phyloP scores from a whole-genome alignment of 495 filamentous ascomycete genomes.

The Collariella sp. region DNA sequence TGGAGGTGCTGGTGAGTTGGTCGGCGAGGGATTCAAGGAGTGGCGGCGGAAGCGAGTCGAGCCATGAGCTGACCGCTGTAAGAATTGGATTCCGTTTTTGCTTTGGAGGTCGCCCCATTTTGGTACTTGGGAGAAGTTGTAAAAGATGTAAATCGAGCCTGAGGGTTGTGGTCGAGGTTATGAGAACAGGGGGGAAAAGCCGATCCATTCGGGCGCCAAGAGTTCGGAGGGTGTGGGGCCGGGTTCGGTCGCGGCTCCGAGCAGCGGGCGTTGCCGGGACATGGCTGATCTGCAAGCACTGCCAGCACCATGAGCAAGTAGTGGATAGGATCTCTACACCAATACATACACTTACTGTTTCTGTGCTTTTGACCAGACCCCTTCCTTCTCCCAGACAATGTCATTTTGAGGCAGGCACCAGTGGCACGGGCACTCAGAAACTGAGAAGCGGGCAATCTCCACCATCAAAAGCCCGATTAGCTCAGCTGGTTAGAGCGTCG shows the following conservation, averaged over 20 bases:
- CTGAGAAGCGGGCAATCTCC: too few relatives aligned
- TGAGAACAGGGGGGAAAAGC: not conserved
- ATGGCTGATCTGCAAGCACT: too few relatives aligned
- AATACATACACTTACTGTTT: too few relatives aligned
- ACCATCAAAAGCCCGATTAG: slow-evolving; percentile 15
- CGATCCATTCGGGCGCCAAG: not conserved
- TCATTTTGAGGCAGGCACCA: too few relatives aligned
- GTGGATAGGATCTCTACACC: too few relatives aligned
- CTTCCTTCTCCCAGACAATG: too few relatives aligned
- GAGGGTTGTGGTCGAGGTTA: not conserved
- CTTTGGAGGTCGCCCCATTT: slow-evolving; percentile 10
- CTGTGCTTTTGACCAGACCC: too few relatives aligned
- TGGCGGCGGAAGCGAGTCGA: slow-evolving; percentile 4
- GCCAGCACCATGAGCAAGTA: too few relatives aligned
- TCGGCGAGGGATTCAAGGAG: not conserved
- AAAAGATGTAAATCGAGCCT: not conserved
- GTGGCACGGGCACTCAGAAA: too few relatives aligned
- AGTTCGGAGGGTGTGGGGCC: not conserved
- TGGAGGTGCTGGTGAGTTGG: not conserved
- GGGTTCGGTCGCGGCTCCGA: too few relatives aligned
- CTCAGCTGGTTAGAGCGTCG: slow-evolving; percentile 20
- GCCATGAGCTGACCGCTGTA: slow-evolving; percentile 26
- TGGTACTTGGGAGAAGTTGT: not conserved
- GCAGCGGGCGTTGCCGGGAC: too few relatives aligned
- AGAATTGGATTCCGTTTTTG: slow-evolving; percentile 24